A percentile compares a stretch with the other conserved stretches of the same genome.
phyloP scores from a whole-genome alignment of 495 filamentous ascomycete genomes.

The Talaromyces ruber region DNA sequence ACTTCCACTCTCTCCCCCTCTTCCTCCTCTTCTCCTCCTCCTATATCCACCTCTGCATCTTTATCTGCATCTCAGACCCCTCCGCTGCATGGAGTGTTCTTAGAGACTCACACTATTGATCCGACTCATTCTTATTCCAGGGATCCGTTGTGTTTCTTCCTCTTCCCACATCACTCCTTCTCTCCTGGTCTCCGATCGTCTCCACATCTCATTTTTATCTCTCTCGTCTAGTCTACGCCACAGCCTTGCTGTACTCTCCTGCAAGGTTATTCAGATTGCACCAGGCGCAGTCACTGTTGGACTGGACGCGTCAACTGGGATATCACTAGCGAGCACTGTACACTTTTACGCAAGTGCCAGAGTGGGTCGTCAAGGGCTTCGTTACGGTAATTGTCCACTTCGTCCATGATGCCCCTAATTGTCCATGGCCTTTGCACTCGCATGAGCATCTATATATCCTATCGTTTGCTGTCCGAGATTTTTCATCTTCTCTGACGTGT shows the following conservation, averaged over 20 bases:
- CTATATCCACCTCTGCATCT: neutral
- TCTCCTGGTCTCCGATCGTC: neutral
- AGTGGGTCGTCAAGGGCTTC: conserved; percentile 1
- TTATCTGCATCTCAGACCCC: neutral
- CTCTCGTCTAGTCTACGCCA: neutral
- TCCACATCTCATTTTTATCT: neutral
- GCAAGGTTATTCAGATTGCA: neutral
- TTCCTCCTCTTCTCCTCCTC: neutral
- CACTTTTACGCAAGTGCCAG: neutral
- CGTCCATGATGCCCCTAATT: neutral
- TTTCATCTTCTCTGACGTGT: neutral
- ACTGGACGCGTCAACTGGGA: neutral
- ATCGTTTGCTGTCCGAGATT: neutral
- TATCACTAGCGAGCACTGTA: neutral
- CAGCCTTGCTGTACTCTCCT: neutral
- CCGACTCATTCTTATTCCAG: neutral
- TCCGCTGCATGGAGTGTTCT: neutral
- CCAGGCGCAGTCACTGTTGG: neutral
- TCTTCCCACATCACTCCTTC: neutral
- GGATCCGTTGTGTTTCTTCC: neutral
- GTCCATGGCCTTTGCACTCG: neutral
- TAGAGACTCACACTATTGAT: conserved; percentile 1
- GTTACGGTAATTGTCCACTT: neutral
- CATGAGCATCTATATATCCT: neutral
- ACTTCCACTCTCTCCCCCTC: neutral